Evolutionary conservation across 768 basidiomycete species (phyloP), one percentile per base, ranked within the genome.

Genomic region (Tubosaeta sp.): DNA sequence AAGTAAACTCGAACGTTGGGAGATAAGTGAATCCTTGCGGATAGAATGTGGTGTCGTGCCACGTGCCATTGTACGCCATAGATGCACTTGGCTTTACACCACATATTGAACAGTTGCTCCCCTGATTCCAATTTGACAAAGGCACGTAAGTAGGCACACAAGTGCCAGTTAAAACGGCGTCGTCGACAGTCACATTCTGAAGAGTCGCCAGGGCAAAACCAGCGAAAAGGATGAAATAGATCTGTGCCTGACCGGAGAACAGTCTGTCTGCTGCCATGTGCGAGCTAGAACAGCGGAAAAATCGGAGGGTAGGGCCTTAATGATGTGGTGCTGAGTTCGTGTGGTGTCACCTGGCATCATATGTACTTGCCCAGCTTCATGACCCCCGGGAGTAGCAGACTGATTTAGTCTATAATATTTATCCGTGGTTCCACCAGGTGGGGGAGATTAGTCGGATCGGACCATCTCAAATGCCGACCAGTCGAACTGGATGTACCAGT

Each of bases 151-250:
- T 42, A 4, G 61, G 57, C n/a, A 60, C 42, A 4, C 49, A 48
- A 3, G 50, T 1, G 7, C 60, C 60, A 4, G 16, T 45, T 21
- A 36, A 16, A 14, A 44, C 52, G 1, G 60, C 46, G 32, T 62
- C 58, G 29, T 60, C 58, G 22, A 60, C 19, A n/a, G 58, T 60
- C 18, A 57, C 46, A n/a, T 60, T 60, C 39, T 52, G 54, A 18
- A 49, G 44, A 1, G 36, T 29, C 13, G 57, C 54, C 10, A 50
- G 34, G 27, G 50, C 31, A 3, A 41, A 30, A 12, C 21, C 8
- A 14, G 29, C 12, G 16, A 56, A 49, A 14, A 56, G 11, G 13
- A 27, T 1, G 11, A 48, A 22, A 16, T 9, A 34, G 27, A 48
- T 16, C n/a, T 16, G 43, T 3, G 16, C 3, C 4, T 13, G 22